Conservation (phyloP, 2,329 filamentous ascomycete species). For the Phialophora expanda region DNA sequence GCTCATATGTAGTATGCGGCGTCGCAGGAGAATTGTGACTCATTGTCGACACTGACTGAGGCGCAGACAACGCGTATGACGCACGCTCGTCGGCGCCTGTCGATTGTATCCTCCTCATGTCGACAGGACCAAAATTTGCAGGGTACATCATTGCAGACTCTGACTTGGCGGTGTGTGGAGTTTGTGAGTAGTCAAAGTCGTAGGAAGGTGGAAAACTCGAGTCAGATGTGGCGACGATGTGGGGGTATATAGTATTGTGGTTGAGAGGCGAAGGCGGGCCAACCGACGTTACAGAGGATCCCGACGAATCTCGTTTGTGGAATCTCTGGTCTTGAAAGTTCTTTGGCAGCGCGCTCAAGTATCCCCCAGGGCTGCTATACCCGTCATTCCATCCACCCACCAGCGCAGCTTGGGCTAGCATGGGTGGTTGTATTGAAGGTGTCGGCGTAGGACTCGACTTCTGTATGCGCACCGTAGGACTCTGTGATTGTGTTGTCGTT, state of each 20-base stretch:
- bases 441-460: conserved; percentile 32
- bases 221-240: conserved; percentile 54
- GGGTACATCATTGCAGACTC: conserved; percentile 61
- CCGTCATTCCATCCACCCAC: conserved; percentile 38
- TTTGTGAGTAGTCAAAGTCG: conserved; percentile 44
- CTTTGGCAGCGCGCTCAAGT: conserved; percentile 37
- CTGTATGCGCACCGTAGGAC: conserved; percentile 36
- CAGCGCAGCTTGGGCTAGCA: conserved; percentile 36
- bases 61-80: conserved; percentile 59
- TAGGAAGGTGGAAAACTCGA: conserved; percentile 51
- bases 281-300: conserved; percentile 51
- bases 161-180: conserved; percentile 48
- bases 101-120: conserved; percentile 65
- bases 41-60: conserved; percentile 65
- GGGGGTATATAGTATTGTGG: conserved; percentile 46
- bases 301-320: conserved; percentile 51
- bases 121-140: conserved; percentile 57
- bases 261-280: conserved; percentile 50
- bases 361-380: conserved; percentile 28
- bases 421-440: conserved; percentile 32
- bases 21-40: conserved; percentile 67
- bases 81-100: conserved; percentile 56
- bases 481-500: conserved; percentile 25
- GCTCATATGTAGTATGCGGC: conserved; percentile 60
- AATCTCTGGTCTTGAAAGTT: conserved; percentile 39